Base-by-base conservation (phyloP, 768 basidiomycete species). In the Hygrocybe coccinea region DNA sequence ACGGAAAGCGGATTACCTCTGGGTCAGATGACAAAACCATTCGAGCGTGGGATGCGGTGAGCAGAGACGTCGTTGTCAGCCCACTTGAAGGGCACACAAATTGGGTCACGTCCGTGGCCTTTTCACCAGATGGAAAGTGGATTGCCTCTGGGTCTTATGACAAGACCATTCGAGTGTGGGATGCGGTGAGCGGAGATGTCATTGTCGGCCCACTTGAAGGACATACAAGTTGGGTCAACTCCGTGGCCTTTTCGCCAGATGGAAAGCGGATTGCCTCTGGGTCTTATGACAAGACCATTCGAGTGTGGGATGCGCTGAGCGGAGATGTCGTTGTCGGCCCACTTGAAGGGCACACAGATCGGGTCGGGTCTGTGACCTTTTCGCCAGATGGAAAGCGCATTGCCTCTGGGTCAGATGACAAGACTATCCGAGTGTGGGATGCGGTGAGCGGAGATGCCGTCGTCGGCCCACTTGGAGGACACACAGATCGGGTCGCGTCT, bases 301-400 rank as follows among this genome's bases (percentile, higher is more conserved):
- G 61, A 11, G 46, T 70, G 36, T 69, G 63, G 57, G 58, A 65
- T n/a, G n/a, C n/a, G n/a, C n/a, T n/a, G n/a, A n/a, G n/a, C n/a
- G n/a, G n/a, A n/a, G n/a, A n/a, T n/a, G n/a, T n/a, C n/a, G n/a
- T n/a, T n/a, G n/a, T n/a, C 14, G 21, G 21, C 5, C 33, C 49
- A 0, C 19, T 57, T 24, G 15, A 47, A 24, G 51, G 41, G 5
- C 56, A 47, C 34, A 38, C 22, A 1, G 14, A 34, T 2, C 9
- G 21, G 1, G 38, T 64, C 14, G 19, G 10, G 17, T 55, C 50
- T 11, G 58, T 66, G 6, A 51, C 58, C 15, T 65, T 46, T 47
- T 64, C 61, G 7, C 57, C 64, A 3, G 57, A 65, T 55, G 58
- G 60, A 8, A 21, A 48, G 11, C 21, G 46, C 1, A 53, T 66